phyloP scores from a whole-genome alignment of 805 yeast species.

The Kodamaea hsintzibuensis region DNA sequence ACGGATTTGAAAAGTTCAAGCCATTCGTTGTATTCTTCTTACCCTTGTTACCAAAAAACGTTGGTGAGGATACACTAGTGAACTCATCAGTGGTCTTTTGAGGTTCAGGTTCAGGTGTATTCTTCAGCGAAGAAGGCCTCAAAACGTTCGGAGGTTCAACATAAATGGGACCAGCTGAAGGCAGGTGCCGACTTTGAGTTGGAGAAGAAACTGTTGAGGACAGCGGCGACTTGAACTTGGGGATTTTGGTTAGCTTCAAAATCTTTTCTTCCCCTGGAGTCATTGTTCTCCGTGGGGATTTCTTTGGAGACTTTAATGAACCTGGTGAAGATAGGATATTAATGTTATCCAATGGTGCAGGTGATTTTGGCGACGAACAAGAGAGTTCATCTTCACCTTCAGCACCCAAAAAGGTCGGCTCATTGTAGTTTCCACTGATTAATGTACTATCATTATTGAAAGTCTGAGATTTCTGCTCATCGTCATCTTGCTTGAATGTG shows the following conservation, averaged over 20 bases:
- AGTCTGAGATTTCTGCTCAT: neutral
- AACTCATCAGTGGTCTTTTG: neutral
- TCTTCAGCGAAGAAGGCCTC: neutral
- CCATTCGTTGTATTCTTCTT: neutral
- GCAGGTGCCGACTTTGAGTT: neutral
- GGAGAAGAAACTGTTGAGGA: neutral
- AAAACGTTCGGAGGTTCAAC: neutral
- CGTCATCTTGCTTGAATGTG: slow-evolving; percentile 19
- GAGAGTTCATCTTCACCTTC: slow-evolving; percentile 2
- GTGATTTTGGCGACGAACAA: neutral
- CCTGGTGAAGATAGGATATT: slow-evolving; percentile 4
- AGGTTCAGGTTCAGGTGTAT: slow-evolving; percentile 2
- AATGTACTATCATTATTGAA: slow-evolving; percentile 8
- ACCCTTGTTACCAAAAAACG: neutral
- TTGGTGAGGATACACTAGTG: slow-evolving; percentile 2
- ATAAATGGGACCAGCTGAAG: neutral
- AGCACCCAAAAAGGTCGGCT: neutral
- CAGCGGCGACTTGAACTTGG: slow-evolving; percentile 17
- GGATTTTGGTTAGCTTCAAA: slow-evolving; percentile 26
- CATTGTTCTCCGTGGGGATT: slow-evolving; percentile 18
- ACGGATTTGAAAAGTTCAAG: slow-evolving; percentile 1
- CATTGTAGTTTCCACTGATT: neutral
- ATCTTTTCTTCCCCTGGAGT: slow-evolving; percentile 27
- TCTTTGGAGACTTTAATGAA: slow-evolving; percentile 7
- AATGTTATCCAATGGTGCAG: slow-evolving; percentile 3